A percentile compares a stretch with the other conserved stretches of the same genome.
phyloP scores from a whole-genome alignment of 208 protist species.

The Trypanosoma caninum region DNA sequence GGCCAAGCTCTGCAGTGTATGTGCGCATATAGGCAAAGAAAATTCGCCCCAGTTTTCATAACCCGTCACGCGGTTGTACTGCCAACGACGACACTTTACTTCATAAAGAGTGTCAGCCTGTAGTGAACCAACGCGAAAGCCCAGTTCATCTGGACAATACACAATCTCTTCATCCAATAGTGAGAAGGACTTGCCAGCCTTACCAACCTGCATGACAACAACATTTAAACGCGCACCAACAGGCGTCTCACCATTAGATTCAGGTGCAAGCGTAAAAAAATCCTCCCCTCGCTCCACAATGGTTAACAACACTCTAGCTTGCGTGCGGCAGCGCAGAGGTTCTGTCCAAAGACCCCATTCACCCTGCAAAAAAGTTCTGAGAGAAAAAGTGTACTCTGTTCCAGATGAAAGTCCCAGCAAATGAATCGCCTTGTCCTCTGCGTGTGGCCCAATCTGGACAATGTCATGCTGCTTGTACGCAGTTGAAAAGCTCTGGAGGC shows the following conservation, averaged over 20 bases:
- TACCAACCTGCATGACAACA: constrained; percentile 38
- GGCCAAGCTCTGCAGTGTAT: constrained; percentile 68
- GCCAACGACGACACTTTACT: constrained; percentile 67
- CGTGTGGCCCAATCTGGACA: constrained; percentile 27
- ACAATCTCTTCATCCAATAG: constrained; percentile 59
- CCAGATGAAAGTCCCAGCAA: constrained; percentile 62
- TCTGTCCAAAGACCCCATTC: constrained; percentile 90
- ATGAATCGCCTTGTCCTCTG: constrained; percentile 49
- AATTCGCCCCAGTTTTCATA: constrained; percentile 83
- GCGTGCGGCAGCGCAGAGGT: constrained; percentile 50
- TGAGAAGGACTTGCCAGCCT: constrained; percentile 25
- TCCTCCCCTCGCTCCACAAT: constrained; percentile 87
- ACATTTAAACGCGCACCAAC: constrained; percentile 26
- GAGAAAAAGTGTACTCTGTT: constrained; percentile 58
- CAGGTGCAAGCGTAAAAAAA: constrained; percentile 59
- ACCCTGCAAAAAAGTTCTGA: constrained; percentile 65
- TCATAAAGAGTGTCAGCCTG: constrained; percentile 72
- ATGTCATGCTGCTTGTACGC: constrained; percentile 48
- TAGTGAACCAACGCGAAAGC: constrained; percentile 71
- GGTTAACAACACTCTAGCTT: constrained; percentile 31
- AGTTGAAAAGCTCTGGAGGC: constrained; percentile 43
- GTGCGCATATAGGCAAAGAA: constrained; percentile 50
- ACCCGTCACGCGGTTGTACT: constrained; percentile 67
- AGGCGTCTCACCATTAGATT: not conserved
- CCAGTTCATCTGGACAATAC: constrained; percentile 32